Percentiles rank a stretch among this genome's conserved stretches.
phyloP scores from a whole-genome alignment of 2,329 filamentous ascomycete genomes.

The Gnomoniopsis smithogilvyi region DNA sequence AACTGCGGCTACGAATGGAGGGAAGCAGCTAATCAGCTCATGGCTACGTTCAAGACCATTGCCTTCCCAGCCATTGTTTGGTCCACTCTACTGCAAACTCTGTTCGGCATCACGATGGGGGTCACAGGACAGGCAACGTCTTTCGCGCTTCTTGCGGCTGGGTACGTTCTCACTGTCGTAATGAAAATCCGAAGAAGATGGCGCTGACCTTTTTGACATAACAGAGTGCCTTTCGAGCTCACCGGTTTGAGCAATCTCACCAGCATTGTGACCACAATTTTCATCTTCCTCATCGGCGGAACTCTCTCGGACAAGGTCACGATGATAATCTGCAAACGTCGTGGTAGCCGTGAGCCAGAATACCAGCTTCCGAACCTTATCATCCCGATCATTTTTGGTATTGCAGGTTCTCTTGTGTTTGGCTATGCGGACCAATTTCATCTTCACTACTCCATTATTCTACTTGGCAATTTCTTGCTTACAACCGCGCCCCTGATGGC shows the following conservation, averaged over 20 bases:
- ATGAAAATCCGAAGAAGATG: no score
- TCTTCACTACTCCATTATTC: background rate
- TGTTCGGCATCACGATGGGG: constrained; percentile 26
- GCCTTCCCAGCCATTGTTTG: constrained; percentile 32
- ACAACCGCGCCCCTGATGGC: background rate
- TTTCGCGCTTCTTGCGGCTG: constrained; percentile 24
- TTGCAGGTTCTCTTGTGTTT: background rate
- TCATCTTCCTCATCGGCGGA: constrained; percentile 2
- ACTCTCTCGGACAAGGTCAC: background rate
- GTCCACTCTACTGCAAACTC: constrained; percentile 27
- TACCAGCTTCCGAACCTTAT: background rate
- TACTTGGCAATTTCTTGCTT: background rate
- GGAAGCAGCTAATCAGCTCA: constrained; percentile 21
- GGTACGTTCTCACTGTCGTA: no score
- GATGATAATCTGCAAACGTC: constrained; percentile 10
- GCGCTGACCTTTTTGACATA: background rate
- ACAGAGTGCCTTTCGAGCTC: background rate
- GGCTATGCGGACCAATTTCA: background rate
- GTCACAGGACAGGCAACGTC: constrained; percentile 24
- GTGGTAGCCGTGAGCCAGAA: background rate
- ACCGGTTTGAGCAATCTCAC: constrained; percentile 1
- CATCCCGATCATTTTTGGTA: background rate
- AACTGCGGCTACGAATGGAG: constrained; percentile 26
- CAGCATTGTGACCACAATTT: background rate
- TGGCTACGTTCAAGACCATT: constrained; percentile 27